These are phyloP conservation scores for Nicotiana paniculata DNA, from an alignment of 257 asterid genomes.

Conservation along the genomic window DNA sequence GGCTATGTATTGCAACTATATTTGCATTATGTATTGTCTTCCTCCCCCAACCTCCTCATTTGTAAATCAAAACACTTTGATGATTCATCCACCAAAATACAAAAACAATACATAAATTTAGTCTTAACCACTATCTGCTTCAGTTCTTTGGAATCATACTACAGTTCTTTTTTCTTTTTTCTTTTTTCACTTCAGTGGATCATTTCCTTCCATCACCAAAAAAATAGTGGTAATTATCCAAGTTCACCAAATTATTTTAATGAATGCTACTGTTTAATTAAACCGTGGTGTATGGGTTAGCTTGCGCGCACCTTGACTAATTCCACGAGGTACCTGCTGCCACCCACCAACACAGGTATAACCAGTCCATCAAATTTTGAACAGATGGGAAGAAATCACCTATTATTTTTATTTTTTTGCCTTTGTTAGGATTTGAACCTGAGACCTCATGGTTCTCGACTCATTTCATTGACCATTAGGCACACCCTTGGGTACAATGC, in stretches of 20 bases:
- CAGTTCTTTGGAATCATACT: not conserved
- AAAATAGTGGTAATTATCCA: not conserved
- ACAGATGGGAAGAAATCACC: too few relatives aligned
- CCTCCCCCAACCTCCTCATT: not conserved
- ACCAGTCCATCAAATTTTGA: too few relatives aligned
- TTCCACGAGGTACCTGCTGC: too few relatives aligned
- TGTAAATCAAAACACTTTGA: not conserved
- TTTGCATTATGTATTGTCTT: not conserved
- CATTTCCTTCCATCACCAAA: not conserved
- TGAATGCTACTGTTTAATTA: not conserved
- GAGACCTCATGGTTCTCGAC: too few relatives aligned
- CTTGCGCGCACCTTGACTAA: too few relatives aligned
- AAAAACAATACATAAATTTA: not conserved
- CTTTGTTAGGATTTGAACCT: too few relatives aligned
- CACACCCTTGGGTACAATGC: not conserved
- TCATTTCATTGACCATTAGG: too few relatives aligned
- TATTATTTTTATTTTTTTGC: too few relatives aligned
- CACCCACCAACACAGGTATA: too few relatives aligned
- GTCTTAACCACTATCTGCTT: constrained; percentile 1
- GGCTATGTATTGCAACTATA: not conserved
- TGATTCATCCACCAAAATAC: constrained; percentile 1
- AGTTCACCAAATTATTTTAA: not conserved
- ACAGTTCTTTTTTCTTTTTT: not conserved
- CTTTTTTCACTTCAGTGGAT: not conserved
- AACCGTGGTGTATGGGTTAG: too few relatives aligned